These are phyloP conservation scores for Phytophthora fragariaefolia DNA, from an alignment of 352 stramenopile species.

Conservation along the genomic window DNA sequence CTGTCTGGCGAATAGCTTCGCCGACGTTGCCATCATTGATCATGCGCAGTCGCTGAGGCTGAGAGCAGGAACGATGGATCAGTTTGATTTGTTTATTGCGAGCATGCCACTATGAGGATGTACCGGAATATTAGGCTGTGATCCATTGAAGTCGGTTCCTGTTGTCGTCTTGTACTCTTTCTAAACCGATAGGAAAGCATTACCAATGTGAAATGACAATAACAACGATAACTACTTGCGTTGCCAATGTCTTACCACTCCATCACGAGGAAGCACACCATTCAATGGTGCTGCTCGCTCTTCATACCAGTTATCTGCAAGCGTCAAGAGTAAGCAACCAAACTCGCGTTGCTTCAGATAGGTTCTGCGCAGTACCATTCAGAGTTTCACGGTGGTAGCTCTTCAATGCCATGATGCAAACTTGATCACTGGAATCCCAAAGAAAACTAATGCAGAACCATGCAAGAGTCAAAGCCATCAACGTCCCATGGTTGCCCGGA, in stretches of 20 bases:
- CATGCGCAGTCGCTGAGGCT: constrained; percentile 59
- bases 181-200: too few species aligned
- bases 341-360: neutral
- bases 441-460: neutral
- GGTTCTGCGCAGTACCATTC: constrained; percentile 48
- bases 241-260: constrained; percentile 42
- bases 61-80: neutral
- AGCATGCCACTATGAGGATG: too few species aligned
- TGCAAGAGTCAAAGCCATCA: neutral
- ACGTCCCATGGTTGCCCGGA: constrained; percentile 20
- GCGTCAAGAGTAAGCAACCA: neutral
- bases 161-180: constrained; percentile 73
- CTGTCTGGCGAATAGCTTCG: constrained; percentile 59
- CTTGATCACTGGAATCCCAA: constrained; percentile 1
- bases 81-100: too few species aligned
- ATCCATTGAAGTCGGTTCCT: constrained; percentile 54
- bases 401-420: constrained; percentile 68
- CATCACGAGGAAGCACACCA: constrained; percentile 69
- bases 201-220: too few species aligned
- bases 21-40: constrained; percentile 68
- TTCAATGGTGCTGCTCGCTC: constrained; percentile 68
- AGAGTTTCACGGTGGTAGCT: constrained; percentile 82
- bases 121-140: constrained; percentile 44
- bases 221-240: too few species aligned
- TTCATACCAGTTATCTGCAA: constrained; percentile 87